A percentile compares a stretch with the other conserved stretches of the same genome.
phyloP scores from a whole-genome alignment of 148 eudicot species.

The Simmondsia chinensis region DNA sequence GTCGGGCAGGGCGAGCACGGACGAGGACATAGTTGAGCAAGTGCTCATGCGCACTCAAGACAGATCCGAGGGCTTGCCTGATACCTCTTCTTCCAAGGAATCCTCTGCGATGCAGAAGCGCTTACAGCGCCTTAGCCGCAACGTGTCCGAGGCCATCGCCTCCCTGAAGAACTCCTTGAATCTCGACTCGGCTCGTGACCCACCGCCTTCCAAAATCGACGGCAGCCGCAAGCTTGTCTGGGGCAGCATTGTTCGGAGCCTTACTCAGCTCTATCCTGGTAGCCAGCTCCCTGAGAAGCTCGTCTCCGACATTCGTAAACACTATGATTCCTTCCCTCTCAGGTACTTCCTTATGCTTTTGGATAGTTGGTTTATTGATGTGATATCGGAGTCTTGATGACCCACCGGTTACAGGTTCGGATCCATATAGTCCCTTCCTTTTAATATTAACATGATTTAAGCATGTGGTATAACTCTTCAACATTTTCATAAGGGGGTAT shows the following conservation, averaged over 20 bases:
- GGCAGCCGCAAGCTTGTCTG: slow-evolving; percentile 54
- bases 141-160: slow-evolving; percentile 79
- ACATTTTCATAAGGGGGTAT: too few species aligned
- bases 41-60: slow-evolving; percentile 64
- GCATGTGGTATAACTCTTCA: too few species aligned
- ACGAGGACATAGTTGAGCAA: slow-evolving; percentile 76
- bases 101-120: slow-evolving; percentile 67
- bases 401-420: too few species aligned
- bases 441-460: too few species aligned
- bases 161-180: slow-evolving; percentile 79
- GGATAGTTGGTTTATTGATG: neutral
- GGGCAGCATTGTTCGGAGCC: slow-evolving; percentile 71
- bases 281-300: slow-evolving; percentile 93
- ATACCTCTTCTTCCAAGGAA: slow-evolving; percentile 22
- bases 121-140: slow-evolving; percentile 61
- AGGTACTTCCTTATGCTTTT: slow-evolving; percentile 24
- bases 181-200: slow-evolving; percentile 52
- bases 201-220: slow-evolving; percentile 34
- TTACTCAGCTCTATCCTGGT: slow-evolving; percentile 91
- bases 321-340: slow-evolving; percentile 82
- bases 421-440: too few species aligned
- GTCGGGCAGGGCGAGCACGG: slow-evolving; percentile 67
- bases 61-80: slow-evolving; percentile 64
- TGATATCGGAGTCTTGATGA: too few species aligned
- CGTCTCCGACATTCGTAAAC: slow-evolving; percentile 76